Conservation (phyloP, 176 grass and related monocot species). For the Zea luxurians region DNA sequence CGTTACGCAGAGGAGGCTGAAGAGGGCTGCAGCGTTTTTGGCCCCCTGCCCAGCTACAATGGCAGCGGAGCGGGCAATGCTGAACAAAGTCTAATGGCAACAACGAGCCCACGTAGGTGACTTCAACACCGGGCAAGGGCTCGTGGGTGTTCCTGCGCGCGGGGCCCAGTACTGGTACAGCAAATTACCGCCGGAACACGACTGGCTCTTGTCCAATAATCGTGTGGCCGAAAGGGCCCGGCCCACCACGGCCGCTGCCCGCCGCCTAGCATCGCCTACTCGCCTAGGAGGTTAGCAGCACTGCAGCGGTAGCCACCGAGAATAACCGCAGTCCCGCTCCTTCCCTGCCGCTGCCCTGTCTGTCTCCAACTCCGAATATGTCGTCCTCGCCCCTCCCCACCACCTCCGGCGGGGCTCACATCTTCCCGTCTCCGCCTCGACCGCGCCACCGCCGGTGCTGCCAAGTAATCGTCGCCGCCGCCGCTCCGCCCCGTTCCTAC, state of each 20-base stretch:
- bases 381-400: slow-evolving; percentile 31
- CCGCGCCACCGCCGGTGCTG: background rate
- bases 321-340: background rate
- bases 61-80: no score
- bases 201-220: slow-evolving; percentile 34
- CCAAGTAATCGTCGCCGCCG: slow-evolving; percentile 1
- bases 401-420: slow-evolving; percentile 36
- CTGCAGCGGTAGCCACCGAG: background rate
- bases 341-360: background rate
- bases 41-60: no score
- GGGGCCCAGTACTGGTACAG: no score
- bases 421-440: slow-evolving; percentile 7
- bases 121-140: background rate
- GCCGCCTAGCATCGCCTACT: background rate
- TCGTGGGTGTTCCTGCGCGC: no score
- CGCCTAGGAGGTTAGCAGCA: no score
- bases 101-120: slow-evolving; percentile 17
- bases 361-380: background rate
- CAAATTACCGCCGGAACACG: background rate
- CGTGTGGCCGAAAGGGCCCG: slow-evolving; percentile 2
- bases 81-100: background rate
- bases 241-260: background rate
- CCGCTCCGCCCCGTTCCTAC: background rate
- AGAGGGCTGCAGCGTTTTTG: no score
- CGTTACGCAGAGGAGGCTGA: no score